A percentile compares a stretch with the other conserved stretches of the same genome.
These are phyloP conservation scores for Candida tetrigidarum DNA, from an alignment of 1,139 yeast species.

Conservation along the genomic window DNA sequence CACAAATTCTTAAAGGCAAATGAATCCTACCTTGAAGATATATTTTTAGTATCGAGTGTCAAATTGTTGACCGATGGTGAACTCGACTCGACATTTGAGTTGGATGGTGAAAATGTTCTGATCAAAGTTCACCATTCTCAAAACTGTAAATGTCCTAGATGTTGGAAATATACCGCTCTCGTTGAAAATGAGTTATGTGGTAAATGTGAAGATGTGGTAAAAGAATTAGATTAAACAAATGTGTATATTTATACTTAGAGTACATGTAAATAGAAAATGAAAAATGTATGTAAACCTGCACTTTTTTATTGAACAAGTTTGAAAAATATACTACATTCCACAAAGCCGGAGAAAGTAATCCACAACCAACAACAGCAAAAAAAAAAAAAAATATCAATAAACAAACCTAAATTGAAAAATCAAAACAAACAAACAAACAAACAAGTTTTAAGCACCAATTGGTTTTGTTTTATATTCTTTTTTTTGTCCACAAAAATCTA, in stretches of 20 bases:
- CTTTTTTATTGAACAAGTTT: neutral
- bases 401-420: neutral
- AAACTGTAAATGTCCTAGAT: conserved; percentile 79
- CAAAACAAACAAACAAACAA: neutral
- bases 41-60: conserved; percentile 69
- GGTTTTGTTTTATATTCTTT: too few species aligned
- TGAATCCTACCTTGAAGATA: conserved; percentile 49
- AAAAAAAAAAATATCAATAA: conserved; percentile 1
- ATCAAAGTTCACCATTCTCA: conserved; percentile 17
- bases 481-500: neutral
- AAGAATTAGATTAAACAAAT: conserved; percentile 6
- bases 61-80: conserved; percentile 26
- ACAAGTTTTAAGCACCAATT: neutral
- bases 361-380: neutral
- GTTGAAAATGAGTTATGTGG: conserved; percentile 59
- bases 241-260: conserved; percentile 1
- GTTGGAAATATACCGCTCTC: conserved; percentile 80
- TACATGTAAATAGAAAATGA: conserved; percentile 3
- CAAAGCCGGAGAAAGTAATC: too few species aligned
- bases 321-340: too few species aligned
- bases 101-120: conserved; percentile 10
- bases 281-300: neutral
- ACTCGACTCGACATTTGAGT: neutral
- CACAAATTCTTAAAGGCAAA: conserved; percentile 25
- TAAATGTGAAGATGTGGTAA: conserved; percentile 57